phyloP scores from a whole-genome alignment of 1,284 basidiomycete genomes.

The Tetrapyrgos nigripes region DNA sequence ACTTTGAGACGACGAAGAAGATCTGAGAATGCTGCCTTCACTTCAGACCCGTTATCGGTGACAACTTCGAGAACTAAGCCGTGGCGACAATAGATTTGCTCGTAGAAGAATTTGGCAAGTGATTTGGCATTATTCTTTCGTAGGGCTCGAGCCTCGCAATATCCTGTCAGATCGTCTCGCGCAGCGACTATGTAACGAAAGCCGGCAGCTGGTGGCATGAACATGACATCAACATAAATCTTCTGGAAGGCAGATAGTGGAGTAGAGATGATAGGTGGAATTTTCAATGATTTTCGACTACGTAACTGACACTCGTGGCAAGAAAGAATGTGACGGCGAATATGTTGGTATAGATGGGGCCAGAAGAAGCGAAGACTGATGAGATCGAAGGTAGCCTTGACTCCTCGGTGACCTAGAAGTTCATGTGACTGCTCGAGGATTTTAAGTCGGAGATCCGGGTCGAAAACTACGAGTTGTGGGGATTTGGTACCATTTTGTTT shows the following conservation, averaged over 20 bases:
- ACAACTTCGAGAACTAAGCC: constrained; percentile 41
- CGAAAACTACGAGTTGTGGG: constrained; percentile 8
- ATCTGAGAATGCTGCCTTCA: constrained; percentile 25
- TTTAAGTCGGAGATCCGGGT: neutral
- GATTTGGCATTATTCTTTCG: constrained; percentile 12
- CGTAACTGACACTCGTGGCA: neutral
- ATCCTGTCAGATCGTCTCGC: constrained; percentile 12
- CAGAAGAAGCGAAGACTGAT: constrained; percentile 7
- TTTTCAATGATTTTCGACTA: constrained; percentile 35
- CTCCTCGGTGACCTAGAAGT: constrained; percentile 14
- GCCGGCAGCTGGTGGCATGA: constrained; percentile 22
- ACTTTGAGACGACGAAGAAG: constrained; percentile 20
- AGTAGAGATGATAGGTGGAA: constrained; percentile 9
- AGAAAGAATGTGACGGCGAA: constrained; percentile 18
- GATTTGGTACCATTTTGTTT: neutral
- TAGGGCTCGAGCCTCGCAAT: constrained; percentile 29
- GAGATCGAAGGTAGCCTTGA: constrained; percentile 4
- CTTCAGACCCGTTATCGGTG: constrained; percentile 14
- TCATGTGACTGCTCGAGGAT: constrained; percentile 23
- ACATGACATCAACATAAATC: constrained; percentile 38
- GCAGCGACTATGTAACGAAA: constrained; percentile 10
- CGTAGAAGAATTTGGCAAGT: constrained; percentile 29
- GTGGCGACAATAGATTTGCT: constrained; percentile 36
- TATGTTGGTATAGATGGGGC: constrained; percentile 26
- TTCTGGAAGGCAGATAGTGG: constrained; percentile 36